A percentile compares a stretch with the other conserved stretches of the same genome.
Evolutionary conservation across 306 rosid genomes (phyloP).

Genomic region (Aeschynomene evenia): DNA sequence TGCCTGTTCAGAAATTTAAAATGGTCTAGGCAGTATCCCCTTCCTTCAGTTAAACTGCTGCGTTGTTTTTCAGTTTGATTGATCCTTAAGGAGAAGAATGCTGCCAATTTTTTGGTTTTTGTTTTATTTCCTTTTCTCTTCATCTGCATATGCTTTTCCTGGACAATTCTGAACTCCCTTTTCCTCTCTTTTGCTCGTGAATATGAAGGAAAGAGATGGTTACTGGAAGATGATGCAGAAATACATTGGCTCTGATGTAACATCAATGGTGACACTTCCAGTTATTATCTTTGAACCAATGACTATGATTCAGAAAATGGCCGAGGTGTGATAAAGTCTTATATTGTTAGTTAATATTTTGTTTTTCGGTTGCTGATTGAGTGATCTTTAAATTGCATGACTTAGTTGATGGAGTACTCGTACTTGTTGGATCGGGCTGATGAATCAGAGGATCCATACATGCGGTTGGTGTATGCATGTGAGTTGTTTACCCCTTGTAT

Average conservation of each 20-base stretch:
- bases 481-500: conserved; percentile 36
- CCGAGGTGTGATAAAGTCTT: conserved; percentile 65
- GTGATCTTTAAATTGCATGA: conserved; percentile 25
- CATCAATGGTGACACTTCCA: conserved; percentile 90
- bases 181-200: conserved; percentile 11
- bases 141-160: not conserved
- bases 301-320: conserved; percentile 95
- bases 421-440: conserved; percentile 80
- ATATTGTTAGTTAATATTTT: not conserved
- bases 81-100: not conserved
- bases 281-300: conserved; percentile 91
- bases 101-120: not conserved
- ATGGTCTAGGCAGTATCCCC: not conserved
- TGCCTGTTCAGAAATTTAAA: conserved; percentile 11
- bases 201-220: conserved; percentile 76
- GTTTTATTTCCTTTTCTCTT: not conserved
- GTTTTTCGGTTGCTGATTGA: conserved; percentile 7
- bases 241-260: conserved; percentile 78
- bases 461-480: conserved; percentile 79
- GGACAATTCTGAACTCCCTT: conserved; percentile 6
- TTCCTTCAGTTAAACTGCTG: not conserved
- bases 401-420: conserved; percentile 91
- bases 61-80: conserved; percentile 8
- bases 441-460: conserved; percentile 81
- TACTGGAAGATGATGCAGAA: conserved; percentile 98